Percentiles rank a stretch among this genome's conserved stretches.
phyloP scores from a whole-genome alignment of 768 basidiomycete genomes.

The Mycena pura region DNA sequence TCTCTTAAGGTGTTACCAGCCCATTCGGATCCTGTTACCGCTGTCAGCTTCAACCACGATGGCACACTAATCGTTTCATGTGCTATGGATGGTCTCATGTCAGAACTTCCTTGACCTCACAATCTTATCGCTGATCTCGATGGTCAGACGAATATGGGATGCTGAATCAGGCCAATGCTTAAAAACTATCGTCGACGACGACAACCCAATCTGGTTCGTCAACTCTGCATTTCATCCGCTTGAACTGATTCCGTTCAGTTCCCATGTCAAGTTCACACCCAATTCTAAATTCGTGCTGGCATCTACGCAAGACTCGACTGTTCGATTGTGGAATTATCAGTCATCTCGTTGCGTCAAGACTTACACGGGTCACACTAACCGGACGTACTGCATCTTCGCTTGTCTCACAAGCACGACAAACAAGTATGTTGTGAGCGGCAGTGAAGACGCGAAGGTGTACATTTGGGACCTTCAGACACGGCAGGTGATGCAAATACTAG shows the following conservation, averaged over 20 bases:
- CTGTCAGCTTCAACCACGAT: conserved; percentile 92
- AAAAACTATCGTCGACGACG: conserved; percentile 95
- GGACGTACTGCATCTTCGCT: conserved; percentile 80
- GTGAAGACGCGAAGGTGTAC: conserved; percentile 88
- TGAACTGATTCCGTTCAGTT: conserved; percentile 50
- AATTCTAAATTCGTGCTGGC: conserved; percentile 91
- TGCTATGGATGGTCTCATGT: conserved; percentile 98
- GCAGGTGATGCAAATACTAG: conserved; percentile 73
- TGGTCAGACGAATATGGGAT: conserved; percentile 92
- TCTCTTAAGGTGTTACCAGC: conserved; percentile 90
- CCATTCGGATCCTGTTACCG: conserved; percentile 96
- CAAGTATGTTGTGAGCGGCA: conserved; percentile 84
- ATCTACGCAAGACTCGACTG: conserved; percentile 92
- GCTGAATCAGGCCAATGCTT: conserved; percentile 96
- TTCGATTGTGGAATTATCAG: conserved; percentile 94
- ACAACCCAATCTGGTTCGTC: conserved; percentile 87
- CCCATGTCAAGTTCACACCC: conserved; percentile 89
- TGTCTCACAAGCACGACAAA: conserved; percentile 67
- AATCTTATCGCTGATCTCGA: conserved; percentile 3
- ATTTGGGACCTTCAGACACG: conserved; percentile 91
- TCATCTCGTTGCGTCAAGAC: conserved; percentile 92
- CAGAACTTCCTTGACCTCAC: conserved; percentile 34
- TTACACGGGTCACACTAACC: conserved; percentile 85
- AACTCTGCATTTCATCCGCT: background rate
- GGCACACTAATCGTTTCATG: conserved; percentile 94